phyloP scores from a whole-genome alignment of 2,329 filamentous ascomycete species.

The Botrytis galanthina region DNA sequence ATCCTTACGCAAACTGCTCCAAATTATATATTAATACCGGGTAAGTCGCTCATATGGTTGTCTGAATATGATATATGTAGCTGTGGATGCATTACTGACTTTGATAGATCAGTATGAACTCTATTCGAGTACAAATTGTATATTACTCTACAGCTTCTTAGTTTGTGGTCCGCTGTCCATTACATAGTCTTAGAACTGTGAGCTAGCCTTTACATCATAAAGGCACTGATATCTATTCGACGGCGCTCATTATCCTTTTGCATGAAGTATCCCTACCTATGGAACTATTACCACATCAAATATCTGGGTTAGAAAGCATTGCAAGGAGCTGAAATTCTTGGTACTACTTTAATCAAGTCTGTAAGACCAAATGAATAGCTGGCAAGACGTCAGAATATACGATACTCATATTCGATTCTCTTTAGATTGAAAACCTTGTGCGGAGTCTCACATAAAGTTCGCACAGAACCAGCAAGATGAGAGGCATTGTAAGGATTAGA shows the following conservation, averaged over 20 bases:
- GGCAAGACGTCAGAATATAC: background rate
- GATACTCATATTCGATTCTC: background rate
- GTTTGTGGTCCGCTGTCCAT: background rate
- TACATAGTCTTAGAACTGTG: background rate
- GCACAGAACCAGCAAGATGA: background rate
- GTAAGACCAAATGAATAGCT: rapidly evolving
- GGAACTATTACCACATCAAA: rapidly evolving
- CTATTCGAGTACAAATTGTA: background rate
- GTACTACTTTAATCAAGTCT: background rate
- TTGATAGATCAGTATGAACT: background rate
- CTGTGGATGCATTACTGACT: background rate
- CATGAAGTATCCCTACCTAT: background rate
- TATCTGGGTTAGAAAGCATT: background rate
- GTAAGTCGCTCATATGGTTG: background rate
- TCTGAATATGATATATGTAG: background rate
- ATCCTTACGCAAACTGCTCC: rapidly evolving
- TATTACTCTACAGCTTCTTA: background rate
- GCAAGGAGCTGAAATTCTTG: background rate
- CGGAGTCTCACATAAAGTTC: background rate
- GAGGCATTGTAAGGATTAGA: background rate
- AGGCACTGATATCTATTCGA: background rate
- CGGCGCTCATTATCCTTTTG: background rate
- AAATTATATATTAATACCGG: background rate
- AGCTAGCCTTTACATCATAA: background rate
- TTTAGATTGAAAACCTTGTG: background rate